A percentile compares a stretch with the other conserved stretches of the same genome.
Evolutionary conservation across 495 filamentous ascomycete genomes (phyloP).

Genomic region (Physcia stellaris): DNA sequence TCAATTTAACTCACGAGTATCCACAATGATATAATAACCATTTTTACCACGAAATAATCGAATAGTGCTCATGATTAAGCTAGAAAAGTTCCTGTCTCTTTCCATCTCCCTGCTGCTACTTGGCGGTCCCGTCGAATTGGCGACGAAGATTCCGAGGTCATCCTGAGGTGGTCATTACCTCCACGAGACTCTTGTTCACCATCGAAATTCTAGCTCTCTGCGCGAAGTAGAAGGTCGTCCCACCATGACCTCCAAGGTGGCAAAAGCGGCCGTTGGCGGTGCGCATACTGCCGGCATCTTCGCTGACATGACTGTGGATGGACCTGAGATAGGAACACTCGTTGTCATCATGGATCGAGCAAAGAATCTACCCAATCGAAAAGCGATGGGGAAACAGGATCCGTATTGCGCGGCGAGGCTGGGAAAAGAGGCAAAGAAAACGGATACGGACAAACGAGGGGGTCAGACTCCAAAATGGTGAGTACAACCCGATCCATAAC

Average conservation of each 20-base stretch:
- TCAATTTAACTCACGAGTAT: too few species aligned
- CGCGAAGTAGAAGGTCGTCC: too few species aligned
- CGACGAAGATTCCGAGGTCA: too few species aligned
- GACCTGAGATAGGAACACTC: slow-evolving; percentile 84
- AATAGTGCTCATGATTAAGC: too few species aligned
- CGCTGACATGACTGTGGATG: slow-evolving; percentile 89
- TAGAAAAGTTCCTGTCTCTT: too few species aligned
- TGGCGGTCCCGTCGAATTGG: too few species aligned
- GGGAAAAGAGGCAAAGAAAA: slow-evolving; percentile 97
- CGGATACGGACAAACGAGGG: slow-evolving; percentile 81
- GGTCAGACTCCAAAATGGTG: slow-evolving; percentile 95
- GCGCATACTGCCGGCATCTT: slow-evolving; percentile 85
- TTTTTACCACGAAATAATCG: too few species aligned
- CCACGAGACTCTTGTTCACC: too few species aligned
- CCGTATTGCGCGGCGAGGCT: slow-evolving; percentile 89
- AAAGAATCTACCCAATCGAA: slow-evolving; percentile 92
- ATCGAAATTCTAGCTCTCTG: too few species aligned
- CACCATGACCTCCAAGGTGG: slow-evolving; percentile 23
- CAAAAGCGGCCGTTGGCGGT: slow-evolving; percentile 23
- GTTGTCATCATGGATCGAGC: slow-evolving; percentile 83
- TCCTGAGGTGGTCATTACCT: too few species aligned
- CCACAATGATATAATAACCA: too few species aligned
- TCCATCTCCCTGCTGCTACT: too few species aligned
- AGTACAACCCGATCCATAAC: slow-evolving; percentile 15
- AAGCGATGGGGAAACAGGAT: slow-evolving; percentile 96